These are phyloP conservation scores for Tylopilus balloui DNA, from an alignment of 768 basidiomycete species.

Conservation along the genomic window DNA sequence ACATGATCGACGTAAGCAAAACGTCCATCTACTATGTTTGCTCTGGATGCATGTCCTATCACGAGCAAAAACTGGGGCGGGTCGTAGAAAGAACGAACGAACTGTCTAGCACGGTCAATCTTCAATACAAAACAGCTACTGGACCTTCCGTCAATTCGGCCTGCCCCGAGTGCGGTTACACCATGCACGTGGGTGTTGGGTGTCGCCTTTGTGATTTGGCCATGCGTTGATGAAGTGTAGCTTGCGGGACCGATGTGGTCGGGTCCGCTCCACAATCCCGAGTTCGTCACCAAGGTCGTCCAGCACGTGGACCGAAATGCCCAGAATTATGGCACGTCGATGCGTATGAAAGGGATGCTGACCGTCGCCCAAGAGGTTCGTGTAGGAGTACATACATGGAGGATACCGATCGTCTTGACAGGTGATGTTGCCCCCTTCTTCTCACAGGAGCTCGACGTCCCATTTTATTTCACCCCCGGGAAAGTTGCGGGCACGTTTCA, in stretches of 20 bases:
- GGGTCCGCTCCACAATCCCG: slow-evolving; percentile 73
- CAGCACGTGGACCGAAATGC: slow-evolving; percentile 62
- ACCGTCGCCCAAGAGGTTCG: slow-evolving; percentile 81
- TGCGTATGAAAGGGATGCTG: slow-evolving; percentile 94
- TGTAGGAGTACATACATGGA: slow-evolving; percentile 2
- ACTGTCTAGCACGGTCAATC: slow-evolving; percentile 52
- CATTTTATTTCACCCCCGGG: slow-evolving; percentile 87
- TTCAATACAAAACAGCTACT: slow-evolving; percentile 64
- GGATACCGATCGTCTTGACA: not conserved
- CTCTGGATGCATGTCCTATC: slow-evolving; percentile 72
- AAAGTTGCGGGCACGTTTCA: slow-evolving; percentile 81
- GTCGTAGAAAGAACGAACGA: slow-evolving; percentile 58
- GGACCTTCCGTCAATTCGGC: slow-evolving; percentile 63
- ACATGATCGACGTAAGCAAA: slow-evolving; percentile 50
- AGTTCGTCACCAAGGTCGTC: slow-evolving; percentile 73
- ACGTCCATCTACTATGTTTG: slow-evolving; percentile 85
- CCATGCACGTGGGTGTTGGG: slow-evolving; percentile 61
- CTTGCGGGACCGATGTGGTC: slow-evolving; percentile 97
- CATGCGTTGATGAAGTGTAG: slow-evolving; percentile 35
- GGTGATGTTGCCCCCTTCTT: not conserved
- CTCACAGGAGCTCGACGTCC: slow-evolving; percentile 67
- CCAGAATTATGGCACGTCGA: slow-evolving; percentile 68
- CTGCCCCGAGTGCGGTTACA: slow-evolving; percentile 80
- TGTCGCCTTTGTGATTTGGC: not conserved
- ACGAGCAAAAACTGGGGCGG: slow-evolving; percentile 82